Percentiles rank a stretch among this genome's conserved stretches.
These are phyloP conservation scores for Aspergillus ruber DNA, from an alignment of 2,329 filamentous ascomycete genomes.

Conservation along the genomic window DNA sequence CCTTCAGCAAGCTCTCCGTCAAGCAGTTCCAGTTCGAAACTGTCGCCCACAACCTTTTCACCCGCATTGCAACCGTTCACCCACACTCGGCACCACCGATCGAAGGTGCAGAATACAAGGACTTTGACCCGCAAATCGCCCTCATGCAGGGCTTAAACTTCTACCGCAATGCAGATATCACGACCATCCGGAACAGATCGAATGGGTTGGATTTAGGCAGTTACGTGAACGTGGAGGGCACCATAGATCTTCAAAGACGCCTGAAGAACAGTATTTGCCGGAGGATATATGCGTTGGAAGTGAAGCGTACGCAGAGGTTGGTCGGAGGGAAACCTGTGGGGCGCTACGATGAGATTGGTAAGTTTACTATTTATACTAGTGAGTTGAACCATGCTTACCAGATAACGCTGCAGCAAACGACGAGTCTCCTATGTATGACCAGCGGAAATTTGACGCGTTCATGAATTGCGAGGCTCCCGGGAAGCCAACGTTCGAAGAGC, in stretches of 20 bases:
- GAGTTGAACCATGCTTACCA: not conserved
- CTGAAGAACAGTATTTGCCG: slow-evolving; percentile 36
- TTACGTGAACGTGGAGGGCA: slow-evolving; percentile 40
- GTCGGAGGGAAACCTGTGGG: slow-evolving; percentile 30
- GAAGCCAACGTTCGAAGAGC: slow-evolving; percentile 31
- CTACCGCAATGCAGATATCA: slow-evolving; percentile 33
- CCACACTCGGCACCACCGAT: slow-evolving; percentile 36
- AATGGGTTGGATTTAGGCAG: slow-evolving; percentile 36
- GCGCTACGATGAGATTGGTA: slow-evolving; percentile 34
- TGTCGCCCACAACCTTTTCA: slow-evolving; percentile 43
- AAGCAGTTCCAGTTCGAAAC: slow-evolving; percentile 46
- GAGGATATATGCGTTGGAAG: slow-evolving; percentile 38
- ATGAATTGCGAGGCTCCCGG: slow-evolving; percentile 35
- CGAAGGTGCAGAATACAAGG: slow-evolving; percentile 34
- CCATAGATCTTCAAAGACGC: slow-evolving; percentile 34
- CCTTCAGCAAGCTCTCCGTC: slow-evolving; percentile 40
- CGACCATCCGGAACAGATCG: slow-evolving; percentile 30
- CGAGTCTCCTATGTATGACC: slow-evolving; percentile 23
- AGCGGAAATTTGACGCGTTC: slow-evolving; percentile 33
- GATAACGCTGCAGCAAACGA: slow-evolving; percentile 22
- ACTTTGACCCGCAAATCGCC: slow-evolving; percentile 37
- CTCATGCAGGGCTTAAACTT: slow-evolving; percentile 37
- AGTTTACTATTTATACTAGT: slow-evolving; percentile 7
- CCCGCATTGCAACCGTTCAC: slow-evolving; percentile 42
- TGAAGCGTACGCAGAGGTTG: slow-evolving; percentile 34